Evolutionary conservation across 345 rosid genomes (phyloP).

Genomic region (Geranium brycei): DNA sequence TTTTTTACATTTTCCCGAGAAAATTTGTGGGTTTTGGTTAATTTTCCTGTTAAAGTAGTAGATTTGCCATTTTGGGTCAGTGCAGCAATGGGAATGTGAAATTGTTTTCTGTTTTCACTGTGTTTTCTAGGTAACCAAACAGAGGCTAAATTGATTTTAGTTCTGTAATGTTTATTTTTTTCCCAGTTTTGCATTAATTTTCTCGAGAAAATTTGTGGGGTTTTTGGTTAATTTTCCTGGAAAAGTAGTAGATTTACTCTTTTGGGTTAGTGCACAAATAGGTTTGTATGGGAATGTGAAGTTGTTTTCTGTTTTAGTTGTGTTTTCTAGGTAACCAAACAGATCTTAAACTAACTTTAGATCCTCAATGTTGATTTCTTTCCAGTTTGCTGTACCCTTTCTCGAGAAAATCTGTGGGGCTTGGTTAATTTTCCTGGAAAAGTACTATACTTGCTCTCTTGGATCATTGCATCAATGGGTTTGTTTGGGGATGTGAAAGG

Average conservation of each 20-base stretch:
- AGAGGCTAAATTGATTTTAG: too few species aligned
- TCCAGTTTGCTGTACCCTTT: too few species aligned
- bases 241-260: not conserved
- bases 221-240: not conserved
- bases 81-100: not conserved
- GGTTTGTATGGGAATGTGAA: not conserved
- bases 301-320: not conserved
- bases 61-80: not conserved
- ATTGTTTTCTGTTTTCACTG: not conserved
- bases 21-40: not conserved
- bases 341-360: not conserved
- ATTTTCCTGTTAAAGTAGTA: not conserved
- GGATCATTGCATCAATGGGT: too few species aligned
- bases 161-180: too few species aligned
- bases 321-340: conserved; percentile 5
- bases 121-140: conserved; percentile 5
- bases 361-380: not conserved
- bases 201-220: not conserved
- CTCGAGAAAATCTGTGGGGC: too few species aligned
- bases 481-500: too few species aligned
- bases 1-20: conserved; percentile 2
- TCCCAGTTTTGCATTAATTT: not conserved
- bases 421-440: too few species aligned
- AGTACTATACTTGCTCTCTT: too few species aligned
- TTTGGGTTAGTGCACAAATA: not conserved